Evolutionary conservation across 495 filamentous ascomycete genomes (phyloP).

Genomic region (Xylaria telfairii): DNA sequence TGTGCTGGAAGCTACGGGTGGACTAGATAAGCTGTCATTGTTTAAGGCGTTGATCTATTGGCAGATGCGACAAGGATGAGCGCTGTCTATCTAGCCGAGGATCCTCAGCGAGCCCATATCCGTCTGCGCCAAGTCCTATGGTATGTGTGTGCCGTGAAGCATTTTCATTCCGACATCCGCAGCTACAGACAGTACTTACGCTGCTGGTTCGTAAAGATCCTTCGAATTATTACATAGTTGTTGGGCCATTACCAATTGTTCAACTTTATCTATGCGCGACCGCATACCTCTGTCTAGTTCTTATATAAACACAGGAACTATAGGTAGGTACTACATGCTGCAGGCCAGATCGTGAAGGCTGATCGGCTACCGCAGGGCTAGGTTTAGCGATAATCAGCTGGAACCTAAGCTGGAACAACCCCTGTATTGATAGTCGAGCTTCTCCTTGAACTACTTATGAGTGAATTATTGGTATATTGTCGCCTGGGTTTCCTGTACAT

Average conservation of each 20-base stretch:
- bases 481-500: background rate
- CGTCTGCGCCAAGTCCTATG: background rate
- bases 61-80: slow-evolving; percentile 9
- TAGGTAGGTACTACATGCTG: no score
- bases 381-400: background rate
- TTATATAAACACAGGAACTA: background rate
- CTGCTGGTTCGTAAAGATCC: background rate
- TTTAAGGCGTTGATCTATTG: slow-evolving; percentile 8
- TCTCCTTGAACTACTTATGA: background rate
- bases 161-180: background rate
- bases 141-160: background rate
- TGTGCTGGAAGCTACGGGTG: background rate
- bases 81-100: background rate
- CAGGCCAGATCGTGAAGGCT: background rate
- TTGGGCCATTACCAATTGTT: no score
- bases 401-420: background rate
- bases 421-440: background rate
- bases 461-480: background rate
- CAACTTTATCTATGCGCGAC: background rate
- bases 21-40: background rate
- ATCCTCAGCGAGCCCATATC: background rate
- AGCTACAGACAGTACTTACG: background rate
- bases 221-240: background rate
- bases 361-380: background rate
- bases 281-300: background rate